Base-by-base conservation (phyloP, 2,329 filamentous ascomycete genomes). In the Helotiales sp. region DNA sequence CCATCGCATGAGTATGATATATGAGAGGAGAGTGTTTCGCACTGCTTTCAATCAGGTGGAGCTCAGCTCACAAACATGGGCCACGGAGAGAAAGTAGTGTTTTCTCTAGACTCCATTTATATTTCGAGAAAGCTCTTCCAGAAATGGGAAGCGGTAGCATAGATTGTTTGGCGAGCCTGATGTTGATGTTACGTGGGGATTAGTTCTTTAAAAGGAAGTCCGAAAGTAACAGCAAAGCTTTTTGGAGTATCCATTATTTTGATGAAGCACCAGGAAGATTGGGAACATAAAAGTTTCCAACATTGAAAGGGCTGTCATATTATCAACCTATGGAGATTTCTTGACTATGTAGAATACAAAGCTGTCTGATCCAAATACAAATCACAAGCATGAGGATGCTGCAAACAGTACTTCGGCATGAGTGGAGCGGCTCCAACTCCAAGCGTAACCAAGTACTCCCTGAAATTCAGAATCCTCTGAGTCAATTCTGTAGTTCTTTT, bases 401-500 rank as follows among this genome's bases (percentile, higher is more conserved):
- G 80, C 59, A 85, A 70, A 73, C 86, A 88, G 73, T 86, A 87
- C 78, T 86, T 87, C 11, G 86, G 84, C 75, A 86, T 81, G 63
- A 87, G 70, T 2, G 82, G 81, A 22, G 81, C 75, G 11, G 85
- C 86, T 69, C 78, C 76, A 0, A 87, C 78, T 2, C 84, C 84
- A 70, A 82, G 85, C 0, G 84, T 84, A 60, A 87, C 81, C 6
- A 88, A 78, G 69, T 87, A 87, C 77, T 88, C 86, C 45, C 86
- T 80, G 78, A 87, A 87, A 75, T 88, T 88, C 11, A 87, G 73
- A 60, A 88, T 83, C 5, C 86, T 80, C 77, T 86, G 84, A 10
- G 85, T 87, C 70, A 87, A 75, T 68, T 80, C 73, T 2, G 83
- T 86, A 0, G 87, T 90, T 58, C 91, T 83, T 78, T 93, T 93